phyloP scores from a whole-genome alignment of 2,329 filamentous ascomycete genomes.

The Exserohilum rostratum region DNA sequence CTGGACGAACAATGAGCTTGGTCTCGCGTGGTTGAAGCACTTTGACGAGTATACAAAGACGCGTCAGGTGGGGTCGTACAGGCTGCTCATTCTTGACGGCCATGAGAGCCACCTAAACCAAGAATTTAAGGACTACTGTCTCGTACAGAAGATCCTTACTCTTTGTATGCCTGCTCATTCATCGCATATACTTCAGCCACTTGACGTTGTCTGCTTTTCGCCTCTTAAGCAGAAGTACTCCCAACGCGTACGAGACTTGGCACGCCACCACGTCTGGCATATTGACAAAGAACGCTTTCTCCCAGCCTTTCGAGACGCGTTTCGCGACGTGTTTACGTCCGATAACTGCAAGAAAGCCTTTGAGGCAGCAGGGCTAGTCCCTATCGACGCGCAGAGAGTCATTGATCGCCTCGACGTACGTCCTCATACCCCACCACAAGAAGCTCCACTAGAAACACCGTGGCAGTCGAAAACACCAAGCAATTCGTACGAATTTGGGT shows the following conservation, averaged over 20 bases:
- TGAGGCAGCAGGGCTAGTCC: constrained; percentile 36
- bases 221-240: too few species aligned
- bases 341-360: constrained; percentile 35
- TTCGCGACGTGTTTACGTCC: constrained; percentile 26
- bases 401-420: constrained; percentile 34
- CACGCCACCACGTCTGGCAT: constrained; percentile 38
- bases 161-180: neutral
- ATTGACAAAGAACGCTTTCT: constrained; percentile 32
- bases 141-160: too few species aligned
- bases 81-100: constrained; percentile 21
- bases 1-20: constrained; percentile 18
- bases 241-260: constrained; percentile 32
- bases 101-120: constrained; percentile 8
- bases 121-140: neutral
- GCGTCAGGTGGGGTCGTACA: constrained; percentile 10
- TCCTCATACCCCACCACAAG: constrained; percentile 3
- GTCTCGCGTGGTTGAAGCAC: constrained; percentile 22
- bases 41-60: constrained; percentile 20
- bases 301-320: constrained; percentile 26
- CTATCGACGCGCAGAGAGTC: constrained; percentile 30
- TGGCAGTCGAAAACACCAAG: constrained; percentile 19
- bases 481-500: constrained; percentile 15
- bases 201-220: constrained; percentile 26
- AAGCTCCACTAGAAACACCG: constrained; percentile 1
- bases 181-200: constrained; percentile 20